These are phyloP conservation scores for Pseudogymnoascus sp. DNA, from an alignment of 2,329 filamentous ascomycete species.

Conservation along the genomic window DNA sequence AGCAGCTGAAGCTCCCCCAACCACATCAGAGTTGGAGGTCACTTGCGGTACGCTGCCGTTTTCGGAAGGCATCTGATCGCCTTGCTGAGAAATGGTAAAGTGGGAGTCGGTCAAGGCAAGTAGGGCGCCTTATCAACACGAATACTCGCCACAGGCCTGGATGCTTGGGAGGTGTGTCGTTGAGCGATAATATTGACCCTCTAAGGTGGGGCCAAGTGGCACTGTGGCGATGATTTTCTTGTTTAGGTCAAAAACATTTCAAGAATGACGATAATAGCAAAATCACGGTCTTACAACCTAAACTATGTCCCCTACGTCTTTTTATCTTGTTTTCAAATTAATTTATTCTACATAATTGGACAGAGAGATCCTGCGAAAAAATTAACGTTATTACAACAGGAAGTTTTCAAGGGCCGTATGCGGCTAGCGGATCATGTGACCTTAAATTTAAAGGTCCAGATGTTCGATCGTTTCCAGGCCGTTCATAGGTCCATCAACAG, in stretches of 20 bases:
- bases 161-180: slow-evolving; percentile 5
- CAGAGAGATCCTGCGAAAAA: background rate
- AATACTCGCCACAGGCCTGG: slow-evolving; percentile 11
- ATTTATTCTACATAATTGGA: background rate
- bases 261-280: slow-evolving; percentile 4
- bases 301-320: background rate
- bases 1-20: slow-evolving; percentile 4
- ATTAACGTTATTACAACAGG: background rate
- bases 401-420: background rate
- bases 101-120: background rate
- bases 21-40: slow-evolving; percentile 9
- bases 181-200: slow-evolving; percentile 6
- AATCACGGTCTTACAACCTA: background rate
- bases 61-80: slow-evolving; percentile 14
- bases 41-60: slow-evolving; percentile 1
- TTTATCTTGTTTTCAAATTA: background rate
- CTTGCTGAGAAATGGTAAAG: slow-evolving; percentile 8
- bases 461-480: background rate
- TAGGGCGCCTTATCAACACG: slow-evolving; percentile 2
- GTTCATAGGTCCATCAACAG: background rate
- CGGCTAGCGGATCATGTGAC: background rate
- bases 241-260: slow-evolving; percentile 4
- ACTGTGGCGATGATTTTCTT: slow-evolving; percentile 10
- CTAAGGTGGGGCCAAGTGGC: slow-evolving; percentile 5
- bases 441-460: background rate